A percentile compares a stretch with the other conserved stretches of the same genome.
phyloP scores from a whole-genome alignment of 805 yeast species.

The Starmerella vitae region DNA sequence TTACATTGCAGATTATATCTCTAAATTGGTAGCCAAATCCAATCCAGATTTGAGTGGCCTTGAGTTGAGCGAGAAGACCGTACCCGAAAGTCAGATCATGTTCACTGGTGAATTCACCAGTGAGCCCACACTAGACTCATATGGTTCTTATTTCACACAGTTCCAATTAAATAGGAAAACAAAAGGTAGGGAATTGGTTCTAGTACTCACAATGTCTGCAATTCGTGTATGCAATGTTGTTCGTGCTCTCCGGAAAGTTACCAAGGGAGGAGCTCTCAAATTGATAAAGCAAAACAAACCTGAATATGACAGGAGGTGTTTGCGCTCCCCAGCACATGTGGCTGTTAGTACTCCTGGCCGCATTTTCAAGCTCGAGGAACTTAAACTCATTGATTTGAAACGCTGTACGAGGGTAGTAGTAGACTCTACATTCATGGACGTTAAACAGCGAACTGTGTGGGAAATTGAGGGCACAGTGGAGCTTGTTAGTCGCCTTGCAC shows the following conservation, averaged over 20 bases:
- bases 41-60: conserved; percentile 42
- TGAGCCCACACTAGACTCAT: conserved; percentile 42
- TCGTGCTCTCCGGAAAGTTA: conserved; percentile 39
- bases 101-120: conserved; percentile 45
- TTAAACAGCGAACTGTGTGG: conserved; percentile 47
- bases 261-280: conserved; percentile 44
- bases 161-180: conserved; percentile 26
- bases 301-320: conserved; percentile 45
- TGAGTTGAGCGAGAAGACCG: conserved; percentile 54
- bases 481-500: conserved; percentile 15
- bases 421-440: conserved; percentile 49
- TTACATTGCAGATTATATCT: conserved; percentile 49
- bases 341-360: conserved; percentile 57
- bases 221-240: conserved; percentile 76
- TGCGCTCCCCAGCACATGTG: conserved; percentile 31
- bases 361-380: conserved; percentile 34
- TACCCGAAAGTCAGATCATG: conserved; percentile 44
- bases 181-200: conserved; percentile 29
- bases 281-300: conserved; percentile 63
- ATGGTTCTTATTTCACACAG: conserved; percentile 40
- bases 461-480: conserved; percentile 32
- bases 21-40: conserved; percentile 37
- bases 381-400: conserved; percentile 31
- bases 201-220: conserved; percentile 60
- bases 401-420: conserved; percentile 43